A percentile compares a stretch with the other conserved stretches of the same genome.
Evolutionary conservation across 2,329 filamentous ascomycete genomes (phyloP).

Genomic region (Fusarium duplospermum): DNA sequence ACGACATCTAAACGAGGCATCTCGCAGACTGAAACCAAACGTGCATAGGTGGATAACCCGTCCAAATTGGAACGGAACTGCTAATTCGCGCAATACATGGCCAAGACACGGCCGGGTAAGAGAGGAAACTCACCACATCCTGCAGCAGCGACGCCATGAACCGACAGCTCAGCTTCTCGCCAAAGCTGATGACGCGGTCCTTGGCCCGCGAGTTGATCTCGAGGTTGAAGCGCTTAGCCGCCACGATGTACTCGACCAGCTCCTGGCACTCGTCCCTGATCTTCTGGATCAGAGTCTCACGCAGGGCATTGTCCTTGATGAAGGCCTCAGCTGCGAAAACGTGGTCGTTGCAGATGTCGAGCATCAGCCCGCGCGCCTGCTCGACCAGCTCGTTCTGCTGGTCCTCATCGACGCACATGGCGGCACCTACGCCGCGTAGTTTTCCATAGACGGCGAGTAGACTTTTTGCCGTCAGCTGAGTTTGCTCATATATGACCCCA

Average conservation of each 20-base stretch:
- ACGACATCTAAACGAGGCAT: background rate
- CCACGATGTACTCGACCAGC: constrained; percentile 78
- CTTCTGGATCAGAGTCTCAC: constrained; percentile 69
- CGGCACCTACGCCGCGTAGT: constrained; percentile 64
- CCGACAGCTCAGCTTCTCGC: constrained; percentile 93
- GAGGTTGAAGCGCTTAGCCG: constrained; percentile 73
- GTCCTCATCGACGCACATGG: constrained; percentile 63
- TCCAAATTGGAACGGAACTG: background rate
- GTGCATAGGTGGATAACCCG: background rate
- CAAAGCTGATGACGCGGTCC: constrained; percentile 91
- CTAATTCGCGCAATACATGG: constrained; percentile 16
- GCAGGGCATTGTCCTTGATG: constrained; percentile 67
- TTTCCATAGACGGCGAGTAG: constrained; percentile 70
- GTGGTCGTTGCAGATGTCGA: constrained; percentile 86
- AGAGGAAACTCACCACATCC: constrained; percentile 68
- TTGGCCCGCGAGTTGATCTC: constrained; percentile 84
- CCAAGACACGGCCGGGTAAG: background rate
- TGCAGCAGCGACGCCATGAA: constrained; percentile 89
- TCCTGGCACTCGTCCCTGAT: constrained; percentile 85
- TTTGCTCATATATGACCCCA: background rate
- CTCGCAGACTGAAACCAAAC: background rate
- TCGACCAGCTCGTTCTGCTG: constrained; percentile 65
- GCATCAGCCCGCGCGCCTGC: constrained; percentile 79
- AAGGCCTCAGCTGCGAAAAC: constrained; percentile 75
- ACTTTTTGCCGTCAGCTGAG: constrained; percentile 46